A percentile compares a stretch with the other conserved stretches of the same genome.
Evolutionary conservation across 768 basidiomycete genomes (phyloP).

Genomic region (Lactarius trivialis): DNA sequence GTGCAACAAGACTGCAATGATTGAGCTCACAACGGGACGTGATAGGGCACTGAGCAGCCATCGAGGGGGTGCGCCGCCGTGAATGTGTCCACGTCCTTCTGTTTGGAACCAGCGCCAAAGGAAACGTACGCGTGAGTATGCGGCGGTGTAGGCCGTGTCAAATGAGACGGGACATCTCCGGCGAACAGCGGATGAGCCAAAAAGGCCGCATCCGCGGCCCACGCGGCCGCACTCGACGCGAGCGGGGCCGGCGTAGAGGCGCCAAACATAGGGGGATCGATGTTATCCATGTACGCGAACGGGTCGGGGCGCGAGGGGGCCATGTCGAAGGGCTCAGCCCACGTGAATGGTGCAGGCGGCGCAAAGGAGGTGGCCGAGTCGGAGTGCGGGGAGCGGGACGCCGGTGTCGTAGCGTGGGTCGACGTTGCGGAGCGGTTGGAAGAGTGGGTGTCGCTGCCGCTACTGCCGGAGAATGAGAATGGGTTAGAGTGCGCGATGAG

Average conservation of each 20-base stretch:
- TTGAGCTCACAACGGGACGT: conserved; percentile 44
- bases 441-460: not conserved
- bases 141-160: conserved; percentile 46
- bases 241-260: not conserved
- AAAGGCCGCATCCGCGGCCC: conserved; percentile 11
- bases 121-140: conserved; percentile 74
- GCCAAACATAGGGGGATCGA: conserved; percentile 1
- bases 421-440: conserved; percentile 6
- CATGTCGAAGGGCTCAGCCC: not conserved
- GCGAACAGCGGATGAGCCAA: conserved; percentile 30
- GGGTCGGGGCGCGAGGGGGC: conserved; percentile 24
- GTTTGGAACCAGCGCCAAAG: conserved; percentile 78
- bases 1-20: conserved; percentile 7
- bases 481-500: not conserved
- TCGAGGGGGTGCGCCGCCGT: conserved; percentile 64
- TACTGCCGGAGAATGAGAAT: not conserved
- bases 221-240: not conserved
- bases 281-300: conserved; percentile 24
- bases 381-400: conserved; percentile 10
- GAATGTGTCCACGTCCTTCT: conserved; percentile 77
- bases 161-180: conserved; percentile 27
- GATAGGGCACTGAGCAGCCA: conserved; percentile 65
- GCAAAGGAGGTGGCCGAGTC: conserved; percentile 6
- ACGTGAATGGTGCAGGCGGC: not conserved
- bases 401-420: conserved; percentile 18